These are phyloP conservation scores for Lactifluus rugatus DNA, from an alignment of 768 basidiomycete species.

Conservation along the genomic window DNA sequence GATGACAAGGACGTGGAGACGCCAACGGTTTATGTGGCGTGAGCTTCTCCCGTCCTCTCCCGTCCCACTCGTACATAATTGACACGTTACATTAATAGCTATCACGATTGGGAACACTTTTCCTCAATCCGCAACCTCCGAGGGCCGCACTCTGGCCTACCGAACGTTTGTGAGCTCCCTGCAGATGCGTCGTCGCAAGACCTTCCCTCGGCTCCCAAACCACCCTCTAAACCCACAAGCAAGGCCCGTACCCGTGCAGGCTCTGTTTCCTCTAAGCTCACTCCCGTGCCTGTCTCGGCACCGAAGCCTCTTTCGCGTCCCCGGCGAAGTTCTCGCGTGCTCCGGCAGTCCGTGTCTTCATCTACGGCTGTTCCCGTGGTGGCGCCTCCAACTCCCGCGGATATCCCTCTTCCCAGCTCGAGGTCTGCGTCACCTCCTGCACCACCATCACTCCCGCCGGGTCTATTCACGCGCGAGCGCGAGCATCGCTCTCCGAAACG, in stretches of 20 bases:
- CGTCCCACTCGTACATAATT: conserved; percentile 7
- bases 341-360: conserved; percentile 1
- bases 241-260: conserved; percentile 20
- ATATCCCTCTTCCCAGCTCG: conserved; percentile 30
- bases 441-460: conserved; percentile 23
- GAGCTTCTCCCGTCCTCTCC: conserved; percentile 30
- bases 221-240: conserved; percentile 20
- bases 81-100: conserved; percentile 33
- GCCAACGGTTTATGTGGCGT: conserved; percentile 74
- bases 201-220: conserved; percentile 25
- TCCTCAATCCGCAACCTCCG: conserved; percentile 82
- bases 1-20: conserved; percentile 23
- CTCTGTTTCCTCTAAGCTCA: conserved; percentile 13
- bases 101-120: conserved; percentile 93
- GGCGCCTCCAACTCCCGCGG: conserved; percentile 25
- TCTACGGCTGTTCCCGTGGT: conserved; percentile 1
- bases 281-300: conserved; percentile 13
- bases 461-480: conserved; percentile 23
- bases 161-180: conserved; percentile 46
- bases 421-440: conserved; percentile 28
- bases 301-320: conserved; percentile 15
- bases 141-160: conserved; percentile 74
- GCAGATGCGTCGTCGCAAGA: conserved; percentile 27
- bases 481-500: conserved; percentile 46
- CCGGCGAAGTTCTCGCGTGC: conserved; percentile 9